Percentiles rank a stretch among this genome's conserved stretches.
phyloP scores from a whole-genome alignment of 495 filamentous ascomycete species.

The Halenospora varia region DNA sequence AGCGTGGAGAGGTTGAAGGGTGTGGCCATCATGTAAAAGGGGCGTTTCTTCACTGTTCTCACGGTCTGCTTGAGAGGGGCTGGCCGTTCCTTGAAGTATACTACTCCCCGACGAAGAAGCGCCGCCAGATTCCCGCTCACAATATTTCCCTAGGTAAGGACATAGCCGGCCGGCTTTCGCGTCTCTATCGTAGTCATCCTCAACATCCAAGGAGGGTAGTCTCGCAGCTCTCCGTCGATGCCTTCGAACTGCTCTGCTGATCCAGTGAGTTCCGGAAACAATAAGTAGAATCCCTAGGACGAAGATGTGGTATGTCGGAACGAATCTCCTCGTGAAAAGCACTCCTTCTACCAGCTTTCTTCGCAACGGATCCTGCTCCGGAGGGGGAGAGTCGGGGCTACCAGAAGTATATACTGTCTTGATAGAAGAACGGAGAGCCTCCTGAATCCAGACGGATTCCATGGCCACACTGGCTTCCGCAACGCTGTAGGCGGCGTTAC shows the following conservation, averaged over 20 bases:
- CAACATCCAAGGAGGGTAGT: not conserved
- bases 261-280: constrained; percentile 16
- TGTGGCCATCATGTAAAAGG: constrained; percentile 2
- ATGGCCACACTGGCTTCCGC: constrained; percentile 8
- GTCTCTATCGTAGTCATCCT: not conserved
- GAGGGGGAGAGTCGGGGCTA: not conserved
- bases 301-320: constrained; percentile 20
- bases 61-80: not conserved
- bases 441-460: constrained; percentile 22
- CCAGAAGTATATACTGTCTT: too few relatives aligned
- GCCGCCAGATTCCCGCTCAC: constrained; percentile 4
- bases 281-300: constrained; percentile 12
- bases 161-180: not conserved
- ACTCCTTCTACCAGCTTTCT: constrained; percentile 19
- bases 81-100: constrained; percentile 10
- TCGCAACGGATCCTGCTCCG: constrained; percentile 9
- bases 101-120: constrained; percentile 16
- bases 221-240: not conserved
- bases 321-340: constrained; percentile 10
- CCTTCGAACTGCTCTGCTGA: constrained; percentile 7
- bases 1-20: not conserved
- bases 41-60: constrained; percentile 16
- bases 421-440: constrained; percentile 14
- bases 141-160: not conserved
- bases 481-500: not conserved